Evolutionary conservation across 2,329 filamentous ascomycete species (phyloP).

Genomic region (Xylaria sp.): DNA sequence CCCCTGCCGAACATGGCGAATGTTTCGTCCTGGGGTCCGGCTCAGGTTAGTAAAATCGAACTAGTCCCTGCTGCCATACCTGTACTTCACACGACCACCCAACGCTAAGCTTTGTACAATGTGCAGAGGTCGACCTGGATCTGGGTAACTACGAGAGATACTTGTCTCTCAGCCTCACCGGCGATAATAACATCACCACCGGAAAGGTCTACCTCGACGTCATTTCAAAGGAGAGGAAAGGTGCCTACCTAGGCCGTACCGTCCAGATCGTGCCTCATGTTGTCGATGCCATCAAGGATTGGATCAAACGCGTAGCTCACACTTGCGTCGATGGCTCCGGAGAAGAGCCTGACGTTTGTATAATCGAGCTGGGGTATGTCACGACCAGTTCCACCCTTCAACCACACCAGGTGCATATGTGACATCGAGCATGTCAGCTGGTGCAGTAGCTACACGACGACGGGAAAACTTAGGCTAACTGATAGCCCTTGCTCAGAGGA

Average conservation of each 20-base stretch:
- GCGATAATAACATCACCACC: constrained; percentile 95
- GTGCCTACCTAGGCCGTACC: constrained; percentile 85
- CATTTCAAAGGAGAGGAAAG: constrained; percentile 70
- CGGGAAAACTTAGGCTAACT: constrained; percentile 3
- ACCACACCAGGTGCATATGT: not conserved
- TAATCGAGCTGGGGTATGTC: constrained; percentile 56
- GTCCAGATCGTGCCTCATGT: constrained; percentile 93
- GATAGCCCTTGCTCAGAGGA: constrained; percentile 15
- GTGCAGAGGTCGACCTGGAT: constrained; percentile 55
- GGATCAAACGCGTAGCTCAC: constrained; percentile 84
- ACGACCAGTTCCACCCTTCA: not conserved
- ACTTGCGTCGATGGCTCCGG: constrained; percentile 86
- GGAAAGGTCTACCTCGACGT: constrained; percentile 95
- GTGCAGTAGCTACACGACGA: not conserved
- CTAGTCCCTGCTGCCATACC: not conserved
- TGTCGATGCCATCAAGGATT: constrained; percentile 89
- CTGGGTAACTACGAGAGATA: constrained; percentile 69
- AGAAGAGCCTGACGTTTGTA: constrained; percentile 87
- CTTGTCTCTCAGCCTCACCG: constrained; percentile 78
- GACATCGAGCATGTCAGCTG: not conserved
- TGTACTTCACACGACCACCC: not conserved
- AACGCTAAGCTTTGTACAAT: not conserved
- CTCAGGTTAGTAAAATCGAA: constrained; percentile 25
- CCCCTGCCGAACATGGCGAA: constrained; percentile 65
- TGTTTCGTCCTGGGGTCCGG: constrained; percentile 87